These are phyloP conservation scores for Marchantia polymorpha DNA, from an alignment of 225 moss, liverwort and hornwort species.

Conservation along the genomic window DNA sequence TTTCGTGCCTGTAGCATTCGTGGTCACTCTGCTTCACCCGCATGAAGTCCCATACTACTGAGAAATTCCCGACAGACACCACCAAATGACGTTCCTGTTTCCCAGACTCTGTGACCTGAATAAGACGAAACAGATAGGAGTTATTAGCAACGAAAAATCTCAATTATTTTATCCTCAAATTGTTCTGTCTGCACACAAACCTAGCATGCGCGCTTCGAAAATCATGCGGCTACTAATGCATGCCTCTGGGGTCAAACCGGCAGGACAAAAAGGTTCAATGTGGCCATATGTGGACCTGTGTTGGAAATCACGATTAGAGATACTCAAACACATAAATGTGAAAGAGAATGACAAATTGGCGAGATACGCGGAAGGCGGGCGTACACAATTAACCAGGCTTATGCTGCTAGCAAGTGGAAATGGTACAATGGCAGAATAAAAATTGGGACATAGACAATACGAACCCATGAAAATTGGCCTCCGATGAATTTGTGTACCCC, in stretches of 20 bases:
- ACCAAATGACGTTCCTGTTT: constrained; percentile 88
- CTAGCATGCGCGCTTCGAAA: no score
- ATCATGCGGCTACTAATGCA: no score
- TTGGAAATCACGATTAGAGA: no score
- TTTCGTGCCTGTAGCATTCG: constrained; percentile 87
- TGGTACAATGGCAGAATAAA: not conserved
- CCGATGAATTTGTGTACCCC: constrained; percentile 76
- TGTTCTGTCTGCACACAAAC: no score
- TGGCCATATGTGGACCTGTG: no score
- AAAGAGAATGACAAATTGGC: not conserved
- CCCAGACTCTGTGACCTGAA: constrained; percentile 87
- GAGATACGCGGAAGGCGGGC: not conserved
- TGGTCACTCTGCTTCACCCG: constrained; percentile 92
- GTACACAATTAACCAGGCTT: not conserved
- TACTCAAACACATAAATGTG: no score
- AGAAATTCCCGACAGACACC: constrained; percentile 81
- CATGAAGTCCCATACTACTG: constrained; percentile 91
- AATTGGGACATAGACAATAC: not conserved
- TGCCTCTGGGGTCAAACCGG: no score
- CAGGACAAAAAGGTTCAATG: no score
- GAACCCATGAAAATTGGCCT: constrained; percentile 91
- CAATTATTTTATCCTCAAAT: no score
- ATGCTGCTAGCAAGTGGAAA: not conserved
- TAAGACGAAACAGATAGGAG: not conserved
- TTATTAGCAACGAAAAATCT: not conserved